These are phyloP conservation scores for Exophiala calicioides DNA, from an alignment of 2,329 filamentous ascomycete genomes.

Conservation along the genomic window DNA sequence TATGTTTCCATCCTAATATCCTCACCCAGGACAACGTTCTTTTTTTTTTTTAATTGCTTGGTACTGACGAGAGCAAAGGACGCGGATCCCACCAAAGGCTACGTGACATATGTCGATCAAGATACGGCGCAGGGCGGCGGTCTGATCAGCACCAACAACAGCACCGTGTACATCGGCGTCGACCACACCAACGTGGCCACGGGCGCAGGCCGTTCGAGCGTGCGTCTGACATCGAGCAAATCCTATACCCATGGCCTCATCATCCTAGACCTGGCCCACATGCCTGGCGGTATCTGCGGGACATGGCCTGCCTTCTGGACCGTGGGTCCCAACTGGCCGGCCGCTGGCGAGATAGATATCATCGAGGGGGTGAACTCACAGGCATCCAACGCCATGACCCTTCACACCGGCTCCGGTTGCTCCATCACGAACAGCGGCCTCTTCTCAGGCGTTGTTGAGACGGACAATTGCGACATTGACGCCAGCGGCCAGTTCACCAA, in stretches of 20 bases:
- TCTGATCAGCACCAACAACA: slow-evolving; percentile 59
- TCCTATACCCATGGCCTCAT: slow-evolving; percentile 67
- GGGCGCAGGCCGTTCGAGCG: slow-evolving; percentile 64
- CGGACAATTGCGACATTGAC: slow-evolving; percentile 59
- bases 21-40: too few species aligned
- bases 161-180: slow-evolving; percentile 67
- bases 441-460: slow-evolving; percentile 49
- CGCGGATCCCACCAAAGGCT: slow-evolving; percentile 71
- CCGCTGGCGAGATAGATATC: slow-evolving; percentile 74
- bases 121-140: slow-evolving; percentile 58
- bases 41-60: too few species aligned
- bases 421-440: slow-evolving; percentile 52
- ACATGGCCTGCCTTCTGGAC: slow-evolving; percentile 70
- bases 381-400: slow-evolving; percentile 61
- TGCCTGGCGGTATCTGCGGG: slow-evolving; percentile 70
- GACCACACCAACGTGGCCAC: slow-evolving; percentile 62
- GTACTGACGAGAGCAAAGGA: slow-evolving; percentile 33
- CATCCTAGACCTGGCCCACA: slow-evolving; percentile 71
- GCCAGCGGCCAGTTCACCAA: slow-evolving; percentile 46
- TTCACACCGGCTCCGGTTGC: slow-evolving; percentile 68
- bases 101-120: slow-evolving; percentile 67
- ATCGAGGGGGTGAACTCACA: slow-evolving; percentile 74
- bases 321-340: slow-evolving; percentile 69
- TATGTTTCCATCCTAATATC: slow-evolving; percentile 28
- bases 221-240: slow-evolving; percentile 68